A percentile compares a stretch with the other conserved stretches of the same genome.
Conservation (phyloP, 1,284 basidiomycete species). For the Marasmius fiardii region DNA sequence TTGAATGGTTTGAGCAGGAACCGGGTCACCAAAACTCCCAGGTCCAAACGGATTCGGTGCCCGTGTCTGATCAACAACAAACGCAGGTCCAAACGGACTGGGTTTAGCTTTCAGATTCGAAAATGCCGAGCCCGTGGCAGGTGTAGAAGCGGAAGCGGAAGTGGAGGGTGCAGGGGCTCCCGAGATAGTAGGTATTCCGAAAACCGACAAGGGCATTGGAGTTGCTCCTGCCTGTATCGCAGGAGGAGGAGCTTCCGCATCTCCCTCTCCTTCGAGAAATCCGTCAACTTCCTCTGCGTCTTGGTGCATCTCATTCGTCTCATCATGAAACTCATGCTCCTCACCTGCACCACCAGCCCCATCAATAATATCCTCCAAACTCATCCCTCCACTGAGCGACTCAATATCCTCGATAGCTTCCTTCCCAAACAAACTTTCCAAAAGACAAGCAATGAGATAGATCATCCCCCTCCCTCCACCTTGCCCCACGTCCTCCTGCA, state of each 20-base stretch:
- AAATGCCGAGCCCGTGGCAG: conserved; percentile 8
- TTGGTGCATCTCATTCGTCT: not conserved
- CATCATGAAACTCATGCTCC: conserved; percentile 16
- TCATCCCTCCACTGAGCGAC: conserved; percentile 57
- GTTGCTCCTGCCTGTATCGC: not conserved
- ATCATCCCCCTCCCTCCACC: conserved; percentile 61
- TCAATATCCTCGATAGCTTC: conserved; percentile 78
- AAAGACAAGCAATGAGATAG: conserved; percentile 71
- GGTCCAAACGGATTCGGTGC: too few relatives aligned
- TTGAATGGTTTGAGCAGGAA: too few relatives aligned
- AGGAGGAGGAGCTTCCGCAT: conserved; percentile 4
- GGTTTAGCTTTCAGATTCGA: conserved; percentile 6
- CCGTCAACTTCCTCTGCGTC: conserved; percentile 10
- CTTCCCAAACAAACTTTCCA: conserved; percentile 69
- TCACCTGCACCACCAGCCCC: conserved; percentile 44
- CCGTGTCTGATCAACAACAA: too few relatives aligned
- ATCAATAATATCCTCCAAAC: conserved; percentile 76
- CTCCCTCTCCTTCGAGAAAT: not conserved
- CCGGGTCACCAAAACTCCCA: too few relatives aligned
- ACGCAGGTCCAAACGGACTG: conserved; percentile 16
- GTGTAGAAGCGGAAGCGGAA: too few relatives aligned
- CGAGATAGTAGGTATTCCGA: too few relatives aligned
- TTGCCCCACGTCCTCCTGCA: conserved; percentile 26
- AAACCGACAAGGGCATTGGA: too few relatives aligned
- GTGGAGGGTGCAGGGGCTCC: too few relatives aligned